Conservation (phyloP, 2,329 filamentous ascomycete genomes). For the Fusarium camptoceras region DNA sequence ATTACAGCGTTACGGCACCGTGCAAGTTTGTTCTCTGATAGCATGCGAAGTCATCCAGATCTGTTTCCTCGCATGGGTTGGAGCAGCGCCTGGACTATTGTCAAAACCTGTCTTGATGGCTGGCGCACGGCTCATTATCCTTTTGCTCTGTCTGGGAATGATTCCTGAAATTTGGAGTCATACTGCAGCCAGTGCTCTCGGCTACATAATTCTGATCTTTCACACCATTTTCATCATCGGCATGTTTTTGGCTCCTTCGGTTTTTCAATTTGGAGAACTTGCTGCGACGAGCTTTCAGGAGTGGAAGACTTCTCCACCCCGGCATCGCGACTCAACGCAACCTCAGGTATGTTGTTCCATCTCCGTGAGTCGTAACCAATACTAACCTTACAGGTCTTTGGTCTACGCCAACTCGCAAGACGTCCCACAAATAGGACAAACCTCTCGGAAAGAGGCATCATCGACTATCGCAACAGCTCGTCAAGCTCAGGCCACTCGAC, state of each 20-base stretch:
- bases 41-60: constrained; percentile 33
- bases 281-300: background rate
- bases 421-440: constrained; percentile 42
- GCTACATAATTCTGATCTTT: constrained; percentile 74
- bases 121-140: constrained; percentile 4
- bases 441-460: constrained; percentile 11
- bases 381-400: constrained; percentile 62
- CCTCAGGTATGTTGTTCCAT: constrained; percentile 31
- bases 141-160: constrained; percentile 57
- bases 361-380: rapidly evolving
- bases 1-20: constrained; percentile 23
- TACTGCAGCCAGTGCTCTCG: constrained; percentile 73
- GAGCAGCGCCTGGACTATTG: constrained; percentile 60
- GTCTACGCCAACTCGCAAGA: constrained; percentile 46
- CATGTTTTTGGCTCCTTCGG: constrained; percentile 38
- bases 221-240: constrained; percentile 66
- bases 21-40: constrained; percentile 28
- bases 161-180: constrained; percentile 72
- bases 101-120: constrained; percentile 10
- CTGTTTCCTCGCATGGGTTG: constrained; percentile 62
- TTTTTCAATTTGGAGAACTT: constrained; percentile 21
- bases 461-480: constrained; percentile 11
- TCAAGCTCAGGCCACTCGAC: background rate
- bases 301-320: background rate
- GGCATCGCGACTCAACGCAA: background rate